Conservation (phyloP, 176 grass and related monocot species). For the Echinochloa phyllopogon region DNA sequence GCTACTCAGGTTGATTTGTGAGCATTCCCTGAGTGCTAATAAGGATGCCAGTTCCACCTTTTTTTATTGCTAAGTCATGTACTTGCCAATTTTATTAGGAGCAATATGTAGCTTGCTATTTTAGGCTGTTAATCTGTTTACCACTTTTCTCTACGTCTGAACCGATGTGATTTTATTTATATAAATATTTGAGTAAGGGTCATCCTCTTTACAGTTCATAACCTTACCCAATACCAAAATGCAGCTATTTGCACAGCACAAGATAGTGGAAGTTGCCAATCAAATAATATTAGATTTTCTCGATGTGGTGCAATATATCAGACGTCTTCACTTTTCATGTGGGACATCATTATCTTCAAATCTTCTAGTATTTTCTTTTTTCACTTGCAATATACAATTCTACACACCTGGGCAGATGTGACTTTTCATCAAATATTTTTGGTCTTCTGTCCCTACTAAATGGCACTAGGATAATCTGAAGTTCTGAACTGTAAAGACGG, state of each 20-base stretch:
- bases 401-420: no score
- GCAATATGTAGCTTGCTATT: not conserved
- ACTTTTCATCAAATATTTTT: not conserved
- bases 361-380: not conserved
- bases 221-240: not conserved
- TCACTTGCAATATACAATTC: not conserved
- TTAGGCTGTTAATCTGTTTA: not conserved
- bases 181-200: not conserved
- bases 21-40: not conserved
- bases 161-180: no score
- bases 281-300: conserved; percentile 10
- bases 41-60: not conserved
- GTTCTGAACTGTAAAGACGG: not conserved
- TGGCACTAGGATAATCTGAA: not conserved
- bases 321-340: not conserved
- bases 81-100: not conserved
- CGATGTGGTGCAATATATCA: not conserved
- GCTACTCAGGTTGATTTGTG: not conserved
- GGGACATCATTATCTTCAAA: not conserved
- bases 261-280: not conserved
- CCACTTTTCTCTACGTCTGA: not conserved
- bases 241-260: not conserved
- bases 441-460: not conserved
- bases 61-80: not conserved
- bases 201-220: not conserved